Conservation (phyloP, 2,329 filamentous ascomycete genomes). For the Drechslerella dactyloides region DNA sequence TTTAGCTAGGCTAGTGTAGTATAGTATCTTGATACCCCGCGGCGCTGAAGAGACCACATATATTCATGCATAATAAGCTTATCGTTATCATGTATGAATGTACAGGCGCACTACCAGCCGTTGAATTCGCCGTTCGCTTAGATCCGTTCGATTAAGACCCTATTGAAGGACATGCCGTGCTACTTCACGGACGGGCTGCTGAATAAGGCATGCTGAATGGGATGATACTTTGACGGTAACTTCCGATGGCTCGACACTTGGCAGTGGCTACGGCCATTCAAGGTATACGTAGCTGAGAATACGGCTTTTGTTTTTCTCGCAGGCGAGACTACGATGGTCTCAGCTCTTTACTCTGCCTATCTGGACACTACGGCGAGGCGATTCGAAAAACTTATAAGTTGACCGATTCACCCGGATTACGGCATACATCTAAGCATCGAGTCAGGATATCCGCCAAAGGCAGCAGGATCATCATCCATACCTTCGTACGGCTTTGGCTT, state of each 20-base stretch:
- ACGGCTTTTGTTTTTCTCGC: neutral
- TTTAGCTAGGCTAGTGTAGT: no score
- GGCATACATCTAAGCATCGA: slow-evolving; percentile 8
- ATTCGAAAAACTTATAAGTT: slow-evolving; percentile 45
- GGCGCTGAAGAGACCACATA: neutral
- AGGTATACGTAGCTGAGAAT: neutral
- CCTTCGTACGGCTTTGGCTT: slow-evolving; percentile 16
- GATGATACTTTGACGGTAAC: neutral
- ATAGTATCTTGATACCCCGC: neutral
- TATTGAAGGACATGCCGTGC: slow-evolving; percentile 3
- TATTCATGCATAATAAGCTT: neutral
- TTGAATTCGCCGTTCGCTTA: neutral
- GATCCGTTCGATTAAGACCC: slow-evolving; percentile 9
- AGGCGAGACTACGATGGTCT: neutral
- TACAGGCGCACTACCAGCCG: neutral
- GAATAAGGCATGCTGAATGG: neutral
- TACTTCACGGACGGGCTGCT: neutral
- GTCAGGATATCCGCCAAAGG: slow-evolving; percentile 36
- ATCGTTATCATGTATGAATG: slow-evolving; percentile 5
- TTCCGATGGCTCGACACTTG: slow-evolving; percentile 21
- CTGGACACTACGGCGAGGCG: slow-evolving; percentile 11
- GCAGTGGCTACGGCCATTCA: neutral
- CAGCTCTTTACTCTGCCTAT: neutral
- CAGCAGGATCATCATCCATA: slow-evolving; percentile 25
- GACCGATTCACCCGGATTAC: slow-evolving; percentile 14